Evolutionary conservation across 495 filamentous ascomycete genomes (phyloP), one percentile per base, ranked within the genome.

Genomic region (Chaetomium fimeti): DNA sequence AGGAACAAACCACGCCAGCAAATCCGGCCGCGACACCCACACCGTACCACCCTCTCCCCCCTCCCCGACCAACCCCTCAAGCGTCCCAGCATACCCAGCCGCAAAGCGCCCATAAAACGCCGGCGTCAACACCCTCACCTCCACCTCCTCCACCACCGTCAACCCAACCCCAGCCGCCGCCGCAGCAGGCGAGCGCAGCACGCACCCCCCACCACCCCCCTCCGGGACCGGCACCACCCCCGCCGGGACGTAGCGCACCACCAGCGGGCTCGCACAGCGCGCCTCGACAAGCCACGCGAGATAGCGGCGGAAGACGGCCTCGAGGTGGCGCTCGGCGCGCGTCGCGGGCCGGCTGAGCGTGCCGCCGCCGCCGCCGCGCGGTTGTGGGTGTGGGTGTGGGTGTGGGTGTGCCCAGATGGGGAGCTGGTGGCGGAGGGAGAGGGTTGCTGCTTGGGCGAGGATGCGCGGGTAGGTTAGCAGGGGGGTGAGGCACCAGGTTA

Each of bases 401-500:
- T 87, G 85, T 1, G 86, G 87, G 36, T 79, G 69, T 62, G 76
- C 83, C 79, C 82, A 88, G 8, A 88, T 81, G 51, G 83, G 81
- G 20, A 89, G 72, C 47, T 77, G 81, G 57, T 77, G 75, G 12
- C 61, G 51, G 65, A 85, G 83, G 65, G 83, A 87, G 12, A 89
- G 75, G 29, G 71, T 74, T 1, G 59, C 72, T 5, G 87, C 87
- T 74, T 89, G 77, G 62, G 75, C 78, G 9, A 86, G 68, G 48
- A 88, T 89, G 36, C 87, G 75, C 7, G 86, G 85, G 61, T 86
- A 84, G 0, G 87, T 88, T 8, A 82, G 74, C 16, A 90, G 76
- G 5, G 85, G 83, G 20, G 86, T 82, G 85, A 85, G 89, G 75
- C 81, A 83, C 83, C 87, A 89, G 15, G 71, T 66, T 15, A 71